Base-by-base conservation (phyloP, 805 yeast species). In the Trichomonascus vanleenenianus region DNA sequence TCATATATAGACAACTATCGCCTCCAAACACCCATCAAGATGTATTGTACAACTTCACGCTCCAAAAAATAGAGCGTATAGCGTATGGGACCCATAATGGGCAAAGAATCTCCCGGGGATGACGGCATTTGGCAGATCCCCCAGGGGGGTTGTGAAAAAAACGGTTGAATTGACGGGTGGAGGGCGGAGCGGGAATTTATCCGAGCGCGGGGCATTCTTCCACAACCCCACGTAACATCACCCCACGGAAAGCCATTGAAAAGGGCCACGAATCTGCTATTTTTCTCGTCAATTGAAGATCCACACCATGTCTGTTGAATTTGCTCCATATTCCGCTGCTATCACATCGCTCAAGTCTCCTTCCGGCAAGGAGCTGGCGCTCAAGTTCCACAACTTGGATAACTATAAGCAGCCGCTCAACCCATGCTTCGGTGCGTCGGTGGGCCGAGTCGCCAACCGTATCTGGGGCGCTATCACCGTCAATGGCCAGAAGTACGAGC, bases 401-500 rank as follows among this genome's bases (percentile, higher is more conserved):
- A 56, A 58, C 48, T 57, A 56, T 45, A 39, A 27, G 38, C 53
- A 54, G 18, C 50, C 58, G 15, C 57, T 66, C 30, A 72, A 75
- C 55, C 77, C 79, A 15, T 78, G 66, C 57, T 70, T 79, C 46
- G 45, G 85, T 32, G 77, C 84, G 25, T 75, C 83, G 15, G 72
- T 79, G 34, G 87, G 87, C 25, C 69, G 86, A 39, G 73, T 68
- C 48, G 85, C 85, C 44, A 81, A 81, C 59, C 69, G 86, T 47
- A 72, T 81, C 42, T 57, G 59, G 37, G 64, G 65, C 37, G 50
- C 56, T 42, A 67, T 76, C 50, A 42, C 33, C 9, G 48, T 78
- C 18, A 64, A 66, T 31, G 77, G 74, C 4, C 56, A 62, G 43
- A 56, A 59, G 10, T 73, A 68, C 55, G 56, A 64, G 18, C 60